Percentiles rank a stretch among this genome's conserved stretches.
Conservation (phyloP, 805 yeast species). For the Ogataea ramenticola region DNA sequence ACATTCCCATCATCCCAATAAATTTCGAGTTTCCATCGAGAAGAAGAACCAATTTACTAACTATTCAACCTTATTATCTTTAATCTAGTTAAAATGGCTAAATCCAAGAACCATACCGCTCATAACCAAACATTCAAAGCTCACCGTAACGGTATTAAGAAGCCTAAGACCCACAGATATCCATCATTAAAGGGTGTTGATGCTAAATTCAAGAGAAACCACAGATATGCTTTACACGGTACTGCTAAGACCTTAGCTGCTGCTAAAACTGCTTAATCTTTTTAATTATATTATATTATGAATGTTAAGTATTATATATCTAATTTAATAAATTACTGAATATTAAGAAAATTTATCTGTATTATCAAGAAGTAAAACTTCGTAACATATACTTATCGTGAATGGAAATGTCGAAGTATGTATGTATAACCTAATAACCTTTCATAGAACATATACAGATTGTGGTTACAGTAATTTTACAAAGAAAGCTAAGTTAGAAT, state of each 20-base stretch:
- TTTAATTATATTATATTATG: neutral
- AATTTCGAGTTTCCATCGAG: no score
- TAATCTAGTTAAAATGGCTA: slow-evolving; percentile 65
- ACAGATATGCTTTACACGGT: slow-evolving; percentile 98
- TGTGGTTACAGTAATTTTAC: no score
- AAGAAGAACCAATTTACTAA: slow-evolving; percentile 3
- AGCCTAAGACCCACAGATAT: slow-evolving; percentile 97
- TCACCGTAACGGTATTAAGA: slow-evolving; percentile 99
- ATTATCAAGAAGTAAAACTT: neutral
- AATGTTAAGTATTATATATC: neutral
- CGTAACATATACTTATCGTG: no score
- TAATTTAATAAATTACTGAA: neutral
- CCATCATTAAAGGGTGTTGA: slow-evolving; percentile 98
- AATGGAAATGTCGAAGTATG: no score
- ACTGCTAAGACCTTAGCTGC: slow-evolving; percentile 91
- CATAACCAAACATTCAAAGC: slow-evolving; percentile 99
- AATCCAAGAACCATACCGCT: slow-evolving; percentile 99
- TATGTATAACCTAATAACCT: no score
- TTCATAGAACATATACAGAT: no score
- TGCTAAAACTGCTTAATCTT: slow-evolving; percentile 30
- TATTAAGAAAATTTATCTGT: neutral
- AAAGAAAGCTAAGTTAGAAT: no score
- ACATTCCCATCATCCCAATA: no score
- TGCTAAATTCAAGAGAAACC: slow-evolving; percentile 99
- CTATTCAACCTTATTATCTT: neutral